These are phyloP conservation scores for Pyricularia pennisetigena DNA, from an alignment of 2,329 filamentous ascomycete genomes.

Conservation along the genomic window DNA sequence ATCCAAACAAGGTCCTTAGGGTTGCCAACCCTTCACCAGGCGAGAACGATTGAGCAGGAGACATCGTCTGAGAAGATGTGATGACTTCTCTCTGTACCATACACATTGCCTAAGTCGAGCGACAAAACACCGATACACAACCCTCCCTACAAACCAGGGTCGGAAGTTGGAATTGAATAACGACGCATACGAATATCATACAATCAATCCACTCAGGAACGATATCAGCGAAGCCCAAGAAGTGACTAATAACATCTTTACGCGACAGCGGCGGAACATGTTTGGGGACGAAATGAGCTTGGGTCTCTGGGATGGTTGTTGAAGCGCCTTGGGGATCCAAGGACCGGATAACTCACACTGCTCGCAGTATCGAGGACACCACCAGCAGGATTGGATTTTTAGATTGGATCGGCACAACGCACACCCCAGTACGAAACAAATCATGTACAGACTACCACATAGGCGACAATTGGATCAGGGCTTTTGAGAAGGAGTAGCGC, in stretches of 20 bases:
- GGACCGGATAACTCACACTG: background rate
- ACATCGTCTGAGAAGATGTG: background rate
- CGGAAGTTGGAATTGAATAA: background rate
- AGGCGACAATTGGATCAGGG: background rate
- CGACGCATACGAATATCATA: background rate
- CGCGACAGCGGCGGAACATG: background rate
- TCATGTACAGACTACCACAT: background rate
- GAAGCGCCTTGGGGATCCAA: background rate
- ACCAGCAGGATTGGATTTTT: background rate
- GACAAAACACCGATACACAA: background rate
- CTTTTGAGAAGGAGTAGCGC: background rate
- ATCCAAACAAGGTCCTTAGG: slow-evolving; percentile 43
- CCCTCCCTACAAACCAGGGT: background rate
- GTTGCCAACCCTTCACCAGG: slow-evolving; percentile 52
- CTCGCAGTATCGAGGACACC: background rate
- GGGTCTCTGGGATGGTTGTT: background rate
- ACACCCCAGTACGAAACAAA: background rate
- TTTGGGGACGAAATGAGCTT: background rate
- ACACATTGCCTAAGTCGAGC: background rate
- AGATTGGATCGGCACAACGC: background rate
- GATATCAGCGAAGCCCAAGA: background rate
- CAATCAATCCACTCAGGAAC: background rate
- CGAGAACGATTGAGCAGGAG: background rate
- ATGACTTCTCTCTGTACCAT: background rate
- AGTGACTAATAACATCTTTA: background rate